Conservation (phyloP, 495 filamentous ascomycete genomes). For the Tuber aestivum region DNA sequence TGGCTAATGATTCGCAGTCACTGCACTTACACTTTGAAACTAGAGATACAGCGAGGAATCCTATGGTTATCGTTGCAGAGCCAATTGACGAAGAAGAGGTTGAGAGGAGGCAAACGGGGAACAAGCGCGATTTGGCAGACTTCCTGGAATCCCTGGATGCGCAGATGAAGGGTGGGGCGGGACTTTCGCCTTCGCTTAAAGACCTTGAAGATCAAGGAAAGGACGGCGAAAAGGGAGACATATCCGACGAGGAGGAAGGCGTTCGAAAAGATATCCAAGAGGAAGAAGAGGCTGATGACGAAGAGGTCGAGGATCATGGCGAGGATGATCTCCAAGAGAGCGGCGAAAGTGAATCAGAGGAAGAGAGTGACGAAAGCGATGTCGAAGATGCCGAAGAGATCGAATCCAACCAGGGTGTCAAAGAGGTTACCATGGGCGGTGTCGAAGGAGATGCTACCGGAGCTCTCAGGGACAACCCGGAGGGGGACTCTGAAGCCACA, state of each 20-base stretch:
- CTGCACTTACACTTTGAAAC: conserved; percentile 86
- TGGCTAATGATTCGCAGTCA: conserved; percentile 50
- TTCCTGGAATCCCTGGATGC: conserved; percentile 47
- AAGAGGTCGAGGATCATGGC: conserved; percentile 37
- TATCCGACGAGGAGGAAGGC: conserved; percentile 10
- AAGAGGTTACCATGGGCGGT: conserved; percentile 18
- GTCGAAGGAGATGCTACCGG: conserved; percentile 7
- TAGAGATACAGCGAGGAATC: conserved; percentile 52
- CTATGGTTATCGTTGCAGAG: conserved; percentile 86
- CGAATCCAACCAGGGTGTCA: conserved; percentile 29
- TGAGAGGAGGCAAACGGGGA: conserved; percentile 63
- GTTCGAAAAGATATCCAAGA: conserved; percentile 38
- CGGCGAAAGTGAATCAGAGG: conserved; percentile 36
- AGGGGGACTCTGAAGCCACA: conserved; percentile 1
- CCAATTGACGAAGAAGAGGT: conserved; percentile 70
- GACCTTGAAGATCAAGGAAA: conserved; percentile 28
- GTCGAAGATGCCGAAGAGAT: conserved; percentile 25
- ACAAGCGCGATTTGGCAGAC: conserved; percentile 56
- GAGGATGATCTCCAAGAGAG: conserved; percentile 28
- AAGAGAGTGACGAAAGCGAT: conserved; percentile 20
- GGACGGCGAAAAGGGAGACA: conserved; percentile 29
- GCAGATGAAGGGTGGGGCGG: conserved; percentile 16
- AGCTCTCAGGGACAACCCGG: neutral
- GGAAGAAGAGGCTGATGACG: conserved; percentile 24
- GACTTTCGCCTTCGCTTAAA: conserved; percentile 10